Evolutionary conservation across 768 basidiomycete species (phyloP), one percentile per base, ranked within the genome.

Genomic region (Tubosaeta sp.): DNA sequence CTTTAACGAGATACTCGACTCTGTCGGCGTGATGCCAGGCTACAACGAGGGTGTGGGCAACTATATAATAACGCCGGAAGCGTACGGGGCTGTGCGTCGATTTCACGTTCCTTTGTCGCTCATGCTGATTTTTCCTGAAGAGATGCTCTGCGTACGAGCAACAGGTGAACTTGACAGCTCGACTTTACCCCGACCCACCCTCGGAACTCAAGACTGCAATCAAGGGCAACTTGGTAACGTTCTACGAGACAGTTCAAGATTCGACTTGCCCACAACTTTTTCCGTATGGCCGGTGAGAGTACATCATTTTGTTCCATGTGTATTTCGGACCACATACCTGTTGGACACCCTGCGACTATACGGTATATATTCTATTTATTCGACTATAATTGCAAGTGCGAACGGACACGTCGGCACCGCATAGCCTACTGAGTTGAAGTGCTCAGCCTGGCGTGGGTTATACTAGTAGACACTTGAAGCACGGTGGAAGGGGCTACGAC

Each of bases 151-250:
- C 35, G 12, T 64, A 61, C 22, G 56, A 61, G 5, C 51, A 27
- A 45, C 61, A 61, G 43, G 25, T 46, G 38, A 62, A 59, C 19
- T 32, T 65, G 48, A 59, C 57, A 3, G 55, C 49, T 3, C 22
- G 27, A 27, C 21, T 62, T 51, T 63, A 65, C 47, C 63, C 63
- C 8, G 24, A 65, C 14, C 63, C 63, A 18, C 51, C 51, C 2
- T 3, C 53, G 6, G 57, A 63, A 1, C 63, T 63, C n/a, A 27
- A 46, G 46, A 7, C 41, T 0, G 60, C 63, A 30, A 62, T 65
- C 53, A 62, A 53, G 44, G 50, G 40, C 31, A 66, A 58, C 25
- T 18, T 66, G 44, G 40, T 29, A 32, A 58, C 56, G 11, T 53
- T 56, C 7, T 57, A 58, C 41, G 2, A 53, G 31, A 18, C 42